A percentile compares a stretch with the other conserved stretches of the same genome.
These are phyloP conservation scores for Pterulicium gracile DNA, from an alignment of 1,284 basidiomycete genomes.

Conservation along the genomic window DNA sequence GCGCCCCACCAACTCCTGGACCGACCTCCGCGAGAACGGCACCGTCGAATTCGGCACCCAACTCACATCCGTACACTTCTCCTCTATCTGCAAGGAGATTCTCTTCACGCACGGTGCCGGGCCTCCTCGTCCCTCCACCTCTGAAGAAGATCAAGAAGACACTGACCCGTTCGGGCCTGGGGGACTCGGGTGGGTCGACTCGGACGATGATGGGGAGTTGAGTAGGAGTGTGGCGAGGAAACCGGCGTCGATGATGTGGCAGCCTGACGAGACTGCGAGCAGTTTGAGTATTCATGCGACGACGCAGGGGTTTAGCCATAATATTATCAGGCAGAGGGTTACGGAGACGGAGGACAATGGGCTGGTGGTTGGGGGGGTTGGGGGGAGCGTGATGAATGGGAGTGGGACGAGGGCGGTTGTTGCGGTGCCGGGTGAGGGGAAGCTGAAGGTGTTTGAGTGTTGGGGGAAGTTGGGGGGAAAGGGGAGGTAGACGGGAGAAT, in stretches of 20 bases:
- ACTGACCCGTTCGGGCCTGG: neutral
- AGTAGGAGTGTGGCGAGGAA: neutral
- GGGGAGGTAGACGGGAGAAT: constrained; percentile 30
- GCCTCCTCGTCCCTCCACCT: constrained; percentile 12
- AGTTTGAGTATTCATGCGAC: neutral
- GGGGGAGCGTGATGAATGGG: constrained; percentile 34
- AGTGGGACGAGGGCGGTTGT: constrained; percentile 37
- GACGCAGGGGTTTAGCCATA: neutral
- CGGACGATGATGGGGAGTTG: neutral
- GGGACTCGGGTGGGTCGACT: neutral
- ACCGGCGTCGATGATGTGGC: neutral
- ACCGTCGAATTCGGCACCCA: constrained; percentile 55
- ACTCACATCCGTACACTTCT: constrained; percentile 79
- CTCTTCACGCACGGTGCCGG: constrained; percentile 74
- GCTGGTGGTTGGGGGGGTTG: constrained; percentile 16
- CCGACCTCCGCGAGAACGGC: constrained; percentile 46
- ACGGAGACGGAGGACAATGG: neutral
- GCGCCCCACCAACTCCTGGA: constrained; percentile 18
- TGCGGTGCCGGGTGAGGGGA: constrained; percentile 35
- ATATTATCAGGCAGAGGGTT: neutral
- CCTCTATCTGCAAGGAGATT: constrained; percentile 79
- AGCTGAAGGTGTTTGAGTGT: constrained; percentile 42
- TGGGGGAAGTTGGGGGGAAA: constrained; percentile 41
- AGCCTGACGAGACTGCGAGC: neutral
- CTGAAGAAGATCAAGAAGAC: constrained; percentile 12